Conservation (phyloP, 768 basidiomycete species). For the Suillus spraguei region DNA sequence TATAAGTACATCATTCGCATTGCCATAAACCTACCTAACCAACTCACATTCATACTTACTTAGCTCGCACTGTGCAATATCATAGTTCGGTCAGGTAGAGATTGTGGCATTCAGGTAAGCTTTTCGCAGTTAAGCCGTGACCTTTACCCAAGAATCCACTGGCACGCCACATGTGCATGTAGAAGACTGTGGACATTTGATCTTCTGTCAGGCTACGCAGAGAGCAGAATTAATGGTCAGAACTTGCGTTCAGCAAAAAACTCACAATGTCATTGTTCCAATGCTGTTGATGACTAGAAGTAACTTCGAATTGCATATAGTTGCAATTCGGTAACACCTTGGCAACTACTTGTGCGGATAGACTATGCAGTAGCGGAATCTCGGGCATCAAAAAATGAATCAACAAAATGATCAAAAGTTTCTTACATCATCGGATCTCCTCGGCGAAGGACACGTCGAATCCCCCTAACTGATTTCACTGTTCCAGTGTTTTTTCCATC, state of each 20-base stretch:
- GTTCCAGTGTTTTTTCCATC: neutral
- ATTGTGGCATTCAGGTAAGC: neutral
- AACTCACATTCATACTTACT: neutral
- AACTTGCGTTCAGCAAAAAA: neutral
- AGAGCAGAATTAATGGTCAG: neutral
- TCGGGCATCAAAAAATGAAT: neutral
- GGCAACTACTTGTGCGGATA: neutral
- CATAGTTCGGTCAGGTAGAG: neutral
- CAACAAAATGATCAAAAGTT: neutral
- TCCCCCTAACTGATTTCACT: neutral
- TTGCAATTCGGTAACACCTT: neutral
- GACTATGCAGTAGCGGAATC: neutral
- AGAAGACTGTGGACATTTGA: neutral
- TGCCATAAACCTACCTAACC: slow-evolving; percentile 1
- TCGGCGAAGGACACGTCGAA: neutral
- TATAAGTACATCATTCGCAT: slow-evolving; percentile 1
- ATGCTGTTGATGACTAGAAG: neutral
- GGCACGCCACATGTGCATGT: neutral
- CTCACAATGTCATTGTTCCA: neutral
- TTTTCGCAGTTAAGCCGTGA: neutral
- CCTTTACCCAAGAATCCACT: neutral
- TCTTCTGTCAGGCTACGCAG: neutral
- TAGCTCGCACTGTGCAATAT: too few relatives aligned
- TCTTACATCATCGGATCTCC: neutral
- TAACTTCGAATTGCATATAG: neutral